Conservation (phyloP, 495 filamentous ascomycete species). For the Podospora didyma region DNA sequence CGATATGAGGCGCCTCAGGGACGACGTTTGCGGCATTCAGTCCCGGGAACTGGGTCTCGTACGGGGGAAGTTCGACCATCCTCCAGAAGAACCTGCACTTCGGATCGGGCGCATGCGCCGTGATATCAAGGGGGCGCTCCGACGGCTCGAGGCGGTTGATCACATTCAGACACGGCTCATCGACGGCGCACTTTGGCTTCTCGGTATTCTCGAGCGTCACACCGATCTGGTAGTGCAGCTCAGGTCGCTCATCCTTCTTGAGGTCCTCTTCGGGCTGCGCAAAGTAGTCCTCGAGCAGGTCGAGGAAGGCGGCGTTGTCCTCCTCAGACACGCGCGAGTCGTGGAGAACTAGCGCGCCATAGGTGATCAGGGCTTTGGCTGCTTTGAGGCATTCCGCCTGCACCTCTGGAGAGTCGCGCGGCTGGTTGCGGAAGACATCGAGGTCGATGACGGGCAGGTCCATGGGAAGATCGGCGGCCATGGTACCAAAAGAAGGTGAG, state of each 20-base stretch:
- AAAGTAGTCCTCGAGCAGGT: slow-evolving; percentile 53
- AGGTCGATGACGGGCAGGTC: slow-evolving; percentile 52
- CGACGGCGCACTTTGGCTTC: slow-evolving; percentile 51
- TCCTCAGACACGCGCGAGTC: slow-evolving; percentile 47
- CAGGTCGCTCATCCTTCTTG: slow-evolving; percentile 42
- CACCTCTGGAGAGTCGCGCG: slow-evolving; percentile 31
- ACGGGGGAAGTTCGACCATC: slow-evolving; percentile 43
- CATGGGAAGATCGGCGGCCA: slow-evolving; percentile 33
- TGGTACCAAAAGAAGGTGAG: no score
- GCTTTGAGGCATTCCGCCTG: slow-evolving; percentile 43
- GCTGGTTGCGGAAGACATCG: slow-evolving; percentile 38
- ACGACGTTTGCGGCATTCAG: slow-evolving; percentile 43
- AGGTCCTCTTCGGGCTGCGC: slow-evolving; percentile 42
- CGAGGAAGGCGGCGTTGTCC: slow-evolving; percentile 46
- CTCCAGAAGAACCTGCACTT: slow-evolving; percentile 51
- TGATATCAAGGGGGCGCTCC: slow-evolving; percentile 46
- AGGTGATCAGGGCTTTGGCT: slow-evolving; percentile 43
- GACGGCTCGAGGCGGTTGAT: slow-evolving; percentile 42
- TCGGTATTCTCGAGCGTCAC: slow-evolving; percentile 53
- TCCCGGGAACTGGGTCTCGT: slow-evolving; percentile 42
- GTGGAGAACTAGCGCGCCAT: slow-evolving; percentile 48
- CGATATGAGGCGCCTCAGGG: slow-evolving; percentile 38
- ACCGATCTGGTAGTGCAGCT: slow-evolving; percentile 48
- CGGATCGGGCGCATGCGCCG: slow-evolving; percentile 41
- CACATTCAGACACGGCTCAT: slow-evolving; percentile 47